Evolutionary conservation across 768 basidiomycete species (phyloP).

Genomic region (Termitomyces heimii): DNA sequence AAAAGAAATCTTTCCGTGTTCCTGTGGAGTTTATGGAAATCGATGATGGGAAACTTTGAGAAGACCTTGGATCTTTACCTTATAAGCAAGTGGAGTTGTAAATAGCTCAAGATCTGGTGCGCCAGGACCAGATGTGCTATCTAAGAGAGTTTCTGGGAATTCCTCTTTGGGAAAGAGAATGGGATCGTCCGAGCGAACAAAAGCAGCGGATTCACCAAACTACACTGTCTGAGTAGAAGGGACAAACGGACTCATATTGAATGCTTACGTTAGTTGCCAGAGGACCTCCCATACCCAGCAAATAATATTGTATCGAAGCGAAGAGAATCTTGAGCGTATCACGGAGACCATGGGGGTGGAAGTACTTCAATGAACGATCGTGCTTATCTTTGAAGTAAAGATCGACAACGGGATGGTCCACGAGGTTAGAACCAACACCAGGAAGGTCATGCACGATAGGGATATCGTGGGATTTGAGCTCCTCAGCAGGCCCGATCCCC

Average conservation of each 20-base stretch:
- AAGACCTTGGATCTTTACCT: constrained; percentile 15
- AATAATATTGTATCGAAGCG: constrained; percentile 35
- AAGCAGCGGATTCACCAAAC: constrained; percentile 47
- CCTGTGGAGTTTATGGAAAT: constrained; percentile 12
- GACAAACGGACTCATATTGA: background rate
- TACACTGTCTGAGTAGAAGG: constrained; percentile 21
- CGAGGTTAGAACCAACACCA: constrained; percentile 68
- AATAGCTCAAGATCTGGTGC: constrained; percentile 40
- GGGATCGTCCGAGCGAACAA: constrained; percentile 44
- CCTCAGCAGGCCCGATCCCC: constrained; percentile 64
- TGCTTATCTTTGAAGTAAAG: constrained; percentile 47
- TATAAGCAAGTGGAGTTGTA: constrained; percentile 32
- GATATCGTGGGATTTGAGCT: constrained; percentile 49
- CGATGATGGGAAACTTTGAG: background rate
- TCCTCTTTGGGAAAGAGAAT: constrained; percentile 34
- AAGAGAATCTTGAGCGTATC: constrained; percentile 24
- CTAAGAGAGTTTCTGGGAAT: constrained; percentile 24
- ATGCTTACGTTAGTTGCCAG: constrained; percentile 46
- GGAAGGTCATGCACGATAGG: constrained; percentile 57
- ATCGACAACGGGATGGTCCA: constrained; percentile 60
- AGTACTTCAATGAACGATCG: constrained; percentile 33
- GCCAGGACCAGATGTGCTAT: constrained; percentile 31
- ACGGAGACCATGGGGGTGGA: constrained; percentile 21
- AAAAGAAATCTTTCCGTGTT: constrained; percentile 30
- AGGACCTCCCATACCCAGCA: constrained; percentile 37